Base-by-base conservation (phyloP, 768 basidiomycete genomes). In the Termitomyces sp. region DNA sequence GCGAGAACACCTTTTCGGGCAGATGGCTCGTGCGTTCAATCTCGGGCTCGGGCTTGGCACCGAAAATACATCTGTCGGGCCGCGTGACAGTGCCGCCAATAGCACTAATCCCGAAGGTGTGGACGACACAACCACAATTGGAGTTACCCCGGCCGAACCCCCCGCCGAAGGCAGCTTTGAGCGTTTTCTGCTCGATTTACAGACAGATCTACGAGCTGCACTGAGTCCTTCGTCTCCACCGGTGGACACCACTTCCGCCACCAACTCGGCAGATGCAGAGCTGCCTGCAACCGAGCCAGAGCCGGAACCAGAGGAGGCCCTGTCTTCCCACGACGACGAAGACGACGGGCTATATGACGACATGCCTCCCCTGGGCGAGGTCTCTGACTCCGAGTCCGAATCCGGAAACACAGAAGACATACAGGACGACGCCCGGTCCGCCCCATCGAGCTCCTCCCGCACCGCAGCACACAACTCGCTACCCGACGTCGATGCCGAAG, bases 1-100 rank as follows among this genome's bases (percentile, higher is more conserved):
- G 53, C 69, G 88, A 44, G 85, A 90, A 63, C 71, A 83, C 47
- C 87, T 92, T 81, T 76, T 92, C 49, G 82, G 86, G 0, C 89
- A 92, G 69, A 90, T 91, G 87, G 87, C 88, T 26, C 76, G 89
- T 29, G 90, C 88, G 9, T 87, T 92, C 65, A 88, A 89, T 63
- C 74, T 87, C 47, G 88, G 88, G 13, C 75, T 92, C 24, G 82
- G 83, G 5, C 66, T 83, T 55, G 72, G 70, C 49, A 68, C 64
- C 4, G 64, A 71, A 34, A 61, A 60, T 46, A 57, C 64, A 16
- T 57, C 56, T n/a, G n/a, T 26, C 54, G 47, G 36, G 12, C 29
- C 41, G 42, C 42, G 59, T 36, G 46, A 52, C 24, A 37, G 22
- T n/a, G 6, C 50, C 16, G 3, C 50, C 50, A 48, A n/a, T 26